Evolutionary conservation across 78 protist genomes (phyloP).

Genomic region (Bigelowiella natans): DNA sequence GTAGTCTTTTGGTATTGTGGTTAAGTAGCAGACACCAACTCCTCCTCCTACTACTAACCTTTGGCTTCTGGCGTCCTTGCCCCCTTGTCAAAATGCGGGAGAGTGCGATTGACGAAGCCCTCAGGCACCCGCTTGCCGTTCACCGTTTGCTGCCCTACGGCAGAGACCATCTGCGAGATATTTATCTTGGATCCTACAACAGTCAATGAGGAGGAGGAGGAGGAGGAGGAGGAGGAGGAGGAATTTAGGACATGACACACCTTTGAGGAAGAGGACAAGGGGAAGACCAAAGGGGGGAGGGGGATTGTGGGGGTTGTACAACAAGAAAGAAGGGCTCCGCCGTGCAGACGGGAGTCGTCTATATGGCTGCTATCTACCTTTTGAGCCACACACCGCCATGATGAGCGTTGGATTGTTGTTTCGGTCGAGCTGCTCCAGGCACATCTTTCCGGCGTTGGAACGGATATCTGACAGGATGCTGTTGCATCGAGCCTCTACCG

Average conservation of each 20-base stretch:
- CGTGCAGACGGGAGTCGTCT: no score
- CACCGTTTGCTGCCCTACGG: constrained; percentile 99
- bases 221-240: no score
- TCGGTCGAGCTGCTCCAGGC: constrained; percentile 62
- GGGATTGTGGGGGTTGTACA: no score
- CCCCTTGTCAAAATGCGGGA: constrained; percentile 92
- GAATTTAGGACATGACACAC: no score
- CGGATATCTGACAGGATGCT: constrained; percentile 74
- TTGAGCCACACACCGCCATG: constrained; percentile 98
- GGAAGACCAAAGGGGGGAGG: no score
- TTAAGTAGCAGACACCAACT: no score
- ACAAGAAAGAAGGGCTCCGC: no score
- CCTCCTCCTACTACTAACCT: no score
- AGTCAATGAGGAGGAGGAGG: no score
- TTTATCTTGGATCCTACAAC: constrained; percentile 71
- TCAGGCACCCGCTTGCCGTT: constrained; percentile 97
- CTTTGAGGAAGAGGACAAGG: no score
- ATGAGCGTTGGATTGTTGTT: constrained; percentile 78
- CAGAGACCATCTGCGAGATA: constrained; percentile 96
- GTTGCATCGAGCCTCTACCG: constrained; percentile 58
- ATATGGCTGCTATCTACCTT: no score
- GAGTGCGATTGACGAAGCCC: constrained; percentile 87
- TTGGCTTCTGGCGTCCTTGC: constrained; percentile 36
- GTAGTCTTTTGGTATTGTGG: no score
- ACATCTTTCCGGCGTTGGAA: constrained; percentile 76